phyloP scores from a whole-genome alignment of 768 basidiomycete species.

The Piloderma croceum region DNA sequence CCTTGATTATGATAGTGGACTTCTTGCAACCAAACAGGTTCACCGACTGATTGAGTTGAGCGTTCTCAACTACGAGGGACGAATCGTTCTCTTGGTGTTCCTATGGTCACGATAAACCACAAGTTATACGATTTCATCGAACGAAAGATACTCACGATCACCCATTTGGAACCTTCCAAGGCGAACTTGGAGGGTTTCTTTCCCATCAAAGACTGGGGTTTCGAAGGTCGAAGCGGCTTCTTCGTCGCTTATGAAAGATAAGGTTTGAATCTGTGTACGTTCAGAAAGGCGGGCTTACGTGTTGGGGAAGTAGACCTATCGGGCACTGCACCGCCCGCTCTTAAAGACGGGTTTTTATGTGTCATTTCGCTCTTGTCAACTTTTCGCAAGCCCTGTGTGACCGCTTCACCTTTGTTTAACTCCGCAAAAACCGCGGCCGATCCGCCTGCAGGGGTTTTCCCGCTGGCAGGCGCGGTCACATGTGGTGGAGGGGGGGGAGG shows the following conservation, averaged over 20 bases:
- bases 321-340: conserved; percentile 50
- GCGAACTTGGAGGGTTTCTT: conserved; percentile 91
- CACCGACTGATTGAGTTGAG: conserved; percentile 74
- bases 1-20: conserved; percentile 74
- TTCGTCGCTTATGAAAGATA: conserved; percentile 32
- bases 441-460: conserved; percentile 42
- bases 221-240: conserved; percentile 75
- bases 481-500: conserved; percentile 39
- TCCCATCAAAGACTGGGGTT: conserved; percentile 75
- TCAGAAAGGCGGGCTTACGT: conserved; percentile 26
- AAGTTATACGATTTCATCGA: neutral
- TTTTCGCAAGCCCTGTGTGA: conserved; percentile 88
- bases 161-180: conserved; percentile 91
- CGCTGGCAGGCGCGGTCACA: conserved; percentile 25
- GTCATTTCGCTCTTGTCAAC: conserved; percentile 97
- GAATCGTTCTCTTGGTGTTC: conserved; percentile 88
- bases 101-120: conserved; percentile 34
- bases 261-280: neutral
- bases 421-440: conserved; percentile 83
- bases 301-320: conserved; percentile 34
- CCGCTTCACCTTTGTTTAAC: conserved; percentile 81
- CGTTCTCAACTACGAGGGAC: conserved; percentile 65
- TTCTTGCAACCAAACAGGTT: conserved; percentile 91
- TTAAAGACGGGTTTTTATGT: conserved; percentile 91
- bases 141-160: conserved; percentile 53